A percentile compares a stretch with the other conserved stretches of the same genome.
Evolutionary conservation across 1,284 basidiomycete genomes (phyloP).

Genomic region (Cutaneotrichosporon cavernicola): DNA sequence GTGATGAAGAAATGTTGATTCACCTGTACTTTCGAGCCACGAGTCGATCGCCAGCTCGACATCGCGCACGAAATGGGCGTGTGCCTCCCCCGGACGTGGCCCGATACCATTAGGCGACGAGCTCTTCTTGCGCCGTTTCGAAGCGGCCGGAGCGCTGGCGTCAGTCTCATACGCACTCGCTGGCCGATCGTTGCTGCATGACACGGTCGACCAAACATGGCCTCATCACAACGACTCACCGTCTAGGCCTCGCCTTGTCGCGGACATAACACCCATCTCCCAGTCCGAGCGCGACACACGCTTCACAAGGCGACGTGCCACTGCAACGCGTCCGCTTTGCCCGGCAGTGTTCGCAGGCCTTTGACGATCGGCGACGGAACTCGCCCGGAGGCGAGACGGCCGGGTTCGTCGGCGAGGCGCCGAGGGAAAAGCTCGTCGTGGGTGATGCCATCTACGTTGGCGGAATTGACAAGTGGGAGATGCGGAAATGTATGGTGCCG

Average conservation of each 20-base stretch:
- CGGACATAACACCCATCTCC: conserved; percentile 27
- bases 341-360: conserved; percentile 35
- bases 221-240: conserved; percentile 24
- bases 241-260: conserved; percentile 31
- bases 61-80: conserved; percentile 24
- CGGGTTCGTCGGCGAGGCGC: background rate
- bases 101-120: conserved; percentile 10
- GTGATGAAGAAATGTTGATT: background rate
- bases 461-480: too few relatives aligned
- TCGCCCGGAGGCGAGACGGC: conserved; percentile 11
- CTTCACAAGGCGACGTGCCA: conserved; percentile 29
- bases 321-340: conserved; percentile 29
- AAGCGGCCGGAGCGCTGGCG: conserved; percentile 23
- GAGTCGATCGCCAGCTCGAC: conserved; percentile 25
- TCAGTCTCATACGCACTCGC: background rate
- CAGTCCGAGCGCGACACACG: conserved; percentile 25
- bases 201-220: background rate
- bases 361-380: conserved; percentile 23
- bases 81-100: conserved; percentile 19
- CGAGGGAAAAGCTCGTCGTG: background rate
- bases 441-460: background rate
- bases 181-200: too few relatives aligned
- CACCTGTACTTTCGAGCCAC: conserved; percentile 26
- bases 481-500: too few relatives aligned
- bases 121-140: conserved; percentile 24